Percentiles rank a stretch among this genome's conserved stretches.
Evolutionary conservation across 2,329 filamentous ascomycete species (phyloP).

Genomic region (Onygenales sp.): DNA sequence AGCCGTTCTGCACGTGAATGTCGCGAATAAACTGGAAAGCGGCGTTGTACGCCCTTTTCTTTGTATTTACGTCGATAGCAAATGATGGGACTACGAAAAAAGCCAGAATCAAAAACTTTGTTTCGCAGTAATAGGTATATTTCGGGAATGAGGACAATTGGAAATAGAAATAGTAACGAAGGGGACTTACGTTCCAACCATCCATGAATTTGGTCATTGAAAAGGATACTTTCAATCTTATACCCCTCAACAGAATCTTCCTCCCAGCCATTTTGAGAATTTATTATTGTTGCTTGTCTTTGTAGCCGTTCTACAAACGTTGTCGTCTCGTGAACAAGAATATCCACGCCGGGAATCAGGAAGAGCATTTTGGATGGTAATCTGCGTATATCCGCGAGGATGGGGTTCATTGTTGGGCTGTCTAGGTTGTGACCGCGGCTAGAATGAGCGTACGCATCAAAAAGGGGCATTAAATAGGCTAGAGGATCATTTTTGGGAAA

Average conservation of each 20-base stretch:
- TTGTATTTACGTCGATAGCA: conserved; percentile 9
- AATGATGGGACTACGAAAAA: conserved; percentile 10
- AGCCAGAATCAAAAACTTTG: neutral
- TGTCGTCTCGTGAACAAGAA: conserved; percentile 33
- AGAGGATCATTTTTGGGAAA: conserved; percentile 32
- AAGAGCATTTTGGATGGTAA: conserved; percentile 33
- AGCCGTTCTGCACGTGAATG: conserved; percentile 4
- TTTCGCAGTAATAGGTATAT: neutral
- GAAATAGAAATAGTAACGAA: neutral
- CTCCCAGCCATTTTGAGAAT: neutral
- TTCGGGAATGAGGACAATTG: neutral
- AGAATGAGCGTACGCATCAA: conserved; percentile 35
- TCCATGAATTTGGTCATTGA: conserved; percentile 23
- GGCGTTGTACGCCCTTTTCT: conserved; percentile 6
- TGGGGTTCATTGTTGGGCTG: conserved; percentile 30
- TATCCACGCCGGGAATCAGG: conserved; percentile 33
- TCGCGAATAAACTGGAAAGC: conserved; percentile 7
- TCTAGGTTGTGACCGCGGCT: conserved; percentile 13
- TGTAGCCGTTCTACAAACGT: conserved; percentile 28
- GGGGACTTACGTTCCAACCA: conserved; percentile 17
- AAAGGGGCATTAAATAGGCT: conserved; percentile 31
- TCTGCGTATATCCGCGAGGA: conserved; percentile 23
- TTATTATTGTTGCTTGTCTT: conserved; percentile 13
- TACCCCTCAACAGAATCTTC: conserved; percentile 9
- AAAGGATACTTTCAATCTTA: conserved; percentile 16